Conservation (phyloP, 148 eudicot species). For the Amaranthus hypochondriacus region DNA sequence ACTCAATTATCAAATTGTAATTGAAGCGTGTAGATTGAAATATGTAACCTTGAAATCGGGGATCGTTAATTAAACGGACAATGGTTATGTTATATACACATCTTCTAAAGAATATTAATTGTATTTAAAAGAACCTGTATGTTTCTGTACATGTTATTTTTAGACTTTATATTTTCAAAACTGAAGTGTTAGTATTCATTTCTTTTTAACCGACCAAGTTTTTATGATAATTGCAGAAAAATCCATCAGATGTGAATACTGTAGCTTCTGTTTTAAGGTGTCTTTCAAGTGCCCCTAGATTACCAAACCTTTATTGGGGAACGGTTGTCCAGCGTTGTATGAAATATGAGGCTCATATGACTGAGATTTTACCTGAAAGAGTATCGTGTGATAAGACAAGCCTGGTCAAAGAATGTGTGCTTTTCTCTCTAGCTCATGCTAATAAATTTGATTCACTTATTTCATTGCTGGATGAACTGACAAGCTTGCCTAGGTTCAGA, state of each 20-base stretch:
- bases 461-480: slow-evolving; percentile 72
- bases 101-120: too few relatives aligned
- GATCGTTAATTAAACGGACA: too few relatives aligned
- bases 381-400: slow-evolving; percentile 35
- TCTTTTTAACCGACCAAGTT: background rate
- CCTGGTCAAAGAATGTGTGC: slow-evolving; percentile 68
- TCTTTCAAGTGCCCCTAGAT: slow-evolving; percentile 75
- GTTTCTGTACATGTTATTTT: background rate
- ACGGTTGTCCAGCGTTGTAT: slow-evolving; percentile 71
- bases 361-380: slow-evolving; percentile 26
- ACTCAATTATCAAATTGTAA: too few relatives aligned
- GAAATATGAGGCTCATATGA: slow-evolving; percentile 56
- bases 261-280: slow-evolving; percentile 62
- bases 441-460: slow-evolving; percentile 54
- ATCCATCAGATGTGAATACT: slow-evolving; percentile 39
- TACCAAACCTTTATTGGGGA: slow-evolving; percentile 79
- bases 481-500: slow-evolving; percentile 67
- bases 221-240: background rate
- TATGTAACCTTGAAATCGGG: too few relatives aligned
- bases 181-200: background rate
- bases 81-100: too few relatives aligned
- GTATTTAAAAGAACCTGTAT: background rate
- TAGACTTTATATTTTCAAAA: background rate
- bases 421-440: slow-evolving; percentile 66
- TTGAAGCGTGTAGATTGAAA: too few relatives aligned